Evolutionary conservation across 495 filamentous ascomycete genomes (phyloP).

Genomic region (Elaphomyces granulatus): DNA sequence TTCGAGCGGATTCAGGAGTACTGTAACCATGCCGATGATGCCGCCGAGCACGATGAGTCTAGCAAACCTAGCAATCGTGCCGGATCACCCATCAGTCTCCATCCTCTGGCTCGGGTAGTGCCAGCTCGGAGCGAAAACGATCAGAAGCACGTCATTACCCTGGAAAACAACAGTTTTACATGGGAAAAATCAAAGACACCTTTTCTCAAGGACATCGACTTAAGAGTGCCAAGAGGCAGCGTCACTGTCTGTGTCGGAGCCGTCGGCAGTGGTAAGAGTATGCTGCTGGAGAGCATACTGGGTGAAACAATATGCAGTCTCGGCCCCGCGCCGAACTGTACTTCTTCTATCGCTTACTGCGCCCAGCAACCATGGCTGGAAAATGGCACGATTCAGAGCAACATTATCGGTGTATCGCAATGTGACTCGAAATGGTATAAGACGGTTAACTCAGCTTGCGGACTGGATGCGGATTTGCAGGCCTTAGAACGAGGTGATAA

Average conservation of each 20-base stretch:
- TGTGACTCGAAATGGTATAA: conserved; percentile 47
- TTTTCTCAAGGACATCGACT: conserved; percentile 25
- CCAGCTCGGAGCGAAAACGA: neutral
- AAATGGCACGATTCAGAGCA: conserved; percentile 44
- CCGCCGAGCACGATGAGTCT: conserved; percentile 1
- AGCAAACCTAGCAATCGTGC: too few species aligned
- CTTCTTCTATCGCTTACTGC: conserved; percentile 35
- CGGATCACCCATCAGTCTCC: too few species aligned
- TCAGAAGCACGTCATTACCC: conserved; percentile 13
- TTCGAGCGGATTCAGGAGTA: conserved; percentile 46
- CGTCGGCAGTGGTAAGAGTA: conserved; percentile 17
- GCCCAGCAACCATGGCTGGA: conserved; percentile 39
- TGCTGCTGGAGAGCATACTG: conserved; percentile 17
- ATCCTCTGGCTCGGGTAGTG: neutral
- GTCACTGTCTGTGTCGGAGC: conserved; percentile 16
- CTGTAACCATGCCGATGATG: conserved; percentile 24
- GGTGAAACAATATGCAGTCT: conserved; percentile 22
- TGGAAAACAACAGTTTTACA: conserved; percentile 35
- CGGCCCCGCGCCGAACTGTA: conserved; percentile 28
- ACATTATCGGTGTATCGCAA: conserved; percentile 37
- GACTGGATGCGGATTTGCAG: conserved; percentile 40
- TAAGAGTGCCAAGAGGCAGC: conserved; percentile 26
- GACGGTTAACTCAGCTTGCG: conserved; percentile 49
- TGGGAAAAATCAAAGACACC: conserved; percentile 36
- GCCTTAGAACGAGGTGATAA: conserved; percentile 41